Conservation (phyloP, 345 rosid genomes). For the Ceriops decandra region DNA sequence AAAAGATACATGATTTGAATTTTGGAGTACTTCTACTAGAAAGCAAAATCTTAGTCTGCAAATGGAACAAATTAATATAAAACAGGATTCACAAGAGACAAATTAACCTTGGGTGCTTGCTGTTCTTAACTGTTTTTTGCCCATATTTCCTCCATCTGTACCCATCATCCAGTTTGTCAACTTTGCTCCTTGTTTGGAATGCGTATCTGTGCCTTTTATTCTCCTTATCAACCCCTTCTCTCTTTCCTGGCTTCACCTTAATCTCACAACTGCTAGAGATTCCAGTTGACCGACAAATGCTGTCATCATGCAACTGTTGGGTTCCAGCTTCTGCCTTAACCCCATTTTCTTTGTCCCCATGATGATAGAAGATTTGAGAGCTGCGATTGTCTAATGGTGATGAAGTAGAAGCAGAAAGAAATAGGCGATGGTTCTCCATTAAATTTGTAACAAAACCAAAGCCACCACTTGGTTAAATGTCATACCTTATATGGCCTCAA, state of each 20-base stretch:
- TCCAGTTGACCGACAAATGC: background rate
- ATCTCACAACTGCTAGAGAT: background rate
- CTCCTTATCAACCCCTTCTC: conserved; percentile 15
- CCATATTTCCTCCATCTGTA: conserved; percentile 4
- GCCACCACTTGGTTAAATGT: background rate
- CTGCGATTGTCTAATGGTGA: conserved; percentile 10
- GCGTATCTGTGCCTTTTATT: conserved; percentile 11
- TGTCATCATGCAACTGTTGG: background rate
- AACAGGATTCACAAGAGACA: too few relatives aligned
- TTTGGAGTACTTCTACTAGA: too few relatives aligned
- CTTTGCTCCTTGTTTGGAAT: conserved; percentile 4
- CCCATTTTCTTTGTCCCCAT: background rate
- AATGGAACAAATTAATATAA: too few relatives aligned
- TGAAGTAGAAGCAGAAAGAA: conserved; percentile 19
- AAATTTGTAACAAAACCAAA: background rate
- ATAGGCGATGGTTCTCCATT: conserved; percentile 25
- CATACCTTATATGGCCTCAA: too few relatives aligned
- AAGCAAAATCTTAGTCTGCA: too few relatives aligned
- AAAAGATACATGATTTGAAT: too few relatives aligned
- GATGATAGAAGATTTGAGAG: background rate
- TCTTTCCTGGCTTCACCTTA: conserved; percentile 10
- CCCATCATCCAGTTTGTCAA: conserved; percentile 4
- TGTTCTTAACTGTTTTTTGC: conserved; percentile 5
- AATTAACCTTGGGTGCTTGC: background rate
- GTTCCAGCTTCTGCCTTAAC: conserved; percentile 2